Conservation (phyloP, 179 eudicot genomes). For the Camellia oleifera region DNA sequence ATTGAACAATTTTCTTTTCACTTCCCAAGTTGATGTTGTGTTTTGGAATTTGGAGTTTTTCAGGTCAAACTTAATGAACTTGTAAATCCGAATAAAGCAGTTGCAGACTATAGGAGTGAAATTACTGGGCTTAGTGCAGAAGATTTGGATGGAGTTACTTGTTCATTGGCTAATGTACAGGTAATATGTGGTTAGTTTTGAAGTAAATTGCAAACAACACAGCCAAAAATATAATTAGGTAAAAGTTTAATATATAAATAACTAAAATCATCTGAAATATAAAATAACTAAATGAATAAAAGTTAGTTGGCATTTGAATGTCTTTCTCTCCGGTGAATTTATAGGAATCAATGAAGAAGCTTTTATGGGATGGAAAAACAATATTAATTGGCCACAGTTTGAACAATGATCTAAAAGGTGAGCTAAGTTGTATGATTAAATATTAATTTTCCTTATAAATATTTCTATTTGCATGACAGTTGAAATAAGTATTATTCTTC, state of each 20-base stretch:
- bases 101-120: slow-evolving; percentile 74
- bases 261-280: background rate
- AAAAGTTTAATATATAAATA: background rate
- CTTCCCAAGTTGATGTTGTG: background rate
- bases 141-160: slow-evolving; percentile 67
- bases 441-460: background rate
- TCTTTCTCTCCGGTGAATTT: slow-evolving; percentile 18
- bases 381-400: slow-evolving; percentile 91
- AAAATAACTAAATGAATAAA: background rate
- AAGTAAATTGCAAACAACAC: background rate
- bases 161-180: slow-evolving; percentile 71
- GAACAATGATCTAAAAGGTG: slow-evolving; percentile 87
- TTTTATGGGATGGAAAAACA: slow-evolving; percentile 52
- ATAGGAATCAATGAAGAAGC: slow-evolving; percentile 50
- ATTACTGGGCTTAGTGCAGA: slow-evolving; percentile 79
- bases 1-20: background rate
- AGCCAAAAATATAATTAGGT: background rate
- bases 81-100: slow-evolving; percentile 77
- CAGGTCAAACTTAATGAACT: slow-evolving; percentile 80
- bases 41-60: slow-evolving; percentile 12
- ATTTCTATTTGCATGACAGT: slow-evolving; percentile 2
- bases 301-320: background rate
- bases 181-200: slow-evolving; percentile 29
- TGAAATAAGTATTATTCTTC: slow-evolving; percentile 5
- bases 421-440: slow-evolving; percentile 10